Conservation (phyloP, 257 asterid species). For the Solanum pimpinellifolium region DNA sequence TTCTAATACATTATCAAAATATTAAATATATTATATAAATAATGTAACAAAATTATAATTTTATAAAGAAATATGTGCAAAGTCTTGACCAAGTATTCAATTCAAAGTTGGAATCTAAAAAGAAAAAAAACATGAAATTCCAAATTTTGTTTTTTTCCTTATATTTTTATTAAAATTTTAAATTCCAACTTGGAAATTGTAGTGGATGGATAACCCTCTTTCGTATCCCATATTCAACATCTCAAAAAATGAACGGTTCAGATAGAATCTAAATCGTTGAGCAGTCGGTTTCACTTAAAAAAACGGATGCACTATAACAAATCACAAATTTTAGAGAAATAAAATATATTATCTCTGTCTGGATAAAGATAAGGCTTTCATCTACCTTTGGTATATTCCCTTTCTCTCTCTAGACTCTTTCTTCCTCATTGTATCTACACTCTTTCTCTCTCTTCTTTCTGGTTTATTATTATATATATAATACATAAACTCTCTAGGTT, state of each 20-base stretch:
- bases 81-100: too few species aligned
- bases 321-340: background rate
- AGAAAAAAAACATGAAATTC: background rate
- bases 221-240: background rate
- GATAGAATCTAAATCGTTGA: background rate
- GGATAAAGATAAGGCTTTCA: constrained; percentile 53
- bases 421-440: background rate
- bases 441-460: background rate
- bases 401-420: background rate
- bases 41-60: too few species aligned
- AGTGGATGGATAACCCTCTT: background rate
- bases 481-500: background rate
- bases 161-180: too few species aligned
- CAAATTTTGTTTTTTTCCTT: background rate
- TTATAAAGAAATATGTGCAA: too few species aligned
- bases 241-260: background rate
- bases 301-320: too few species aligned
- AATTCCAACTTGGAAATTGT: background rate
- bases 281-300: background rate
- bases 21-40: too few species aligned
- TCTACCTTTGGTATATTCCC: background rate
- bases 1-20: too few species aligned
- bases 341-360: constrained; percentile 10
- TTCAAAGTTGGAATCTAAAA: background rate
- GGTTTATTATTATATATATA: background rate